A percentile compares a stretch with the other conserved stretches of the same genome.
Conservation (phyloP, 805 yeast species). For the Lachancea meyersii region DNA sequence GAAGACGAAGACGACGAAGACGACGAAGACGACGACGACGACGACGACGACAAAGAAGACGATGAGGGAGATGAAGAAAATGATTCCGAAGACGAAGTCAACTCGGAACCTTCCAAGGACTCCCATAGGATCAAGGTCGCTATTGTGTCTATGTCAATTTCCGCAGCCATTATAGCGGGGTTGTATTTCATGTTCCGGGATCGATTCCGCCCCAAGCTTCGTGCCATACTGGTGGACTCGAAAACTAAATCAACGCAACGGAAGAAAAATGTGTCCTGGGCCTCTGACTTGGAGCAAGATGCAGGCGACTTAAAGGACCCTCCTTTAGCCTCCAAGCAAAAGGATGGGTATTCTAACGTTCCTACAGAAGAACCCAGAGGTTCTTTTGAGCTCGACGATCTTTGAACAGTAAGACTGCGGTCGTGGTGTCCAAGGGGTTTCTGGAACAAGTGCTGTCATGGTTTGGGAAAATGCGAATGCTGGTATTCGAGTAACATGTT, state of each 20-base stretch:
- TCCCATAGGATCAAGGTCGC: conserved; percentile 3
- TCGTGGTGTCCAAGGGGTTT: no score
- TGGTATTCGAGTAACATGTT: no score
- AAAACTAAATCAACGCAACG: conserved; percentile 14
- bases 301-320: conserved; percentile 5
- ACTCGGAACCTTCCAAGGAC: conserved; percentile 1
- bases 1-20: conserved; percentile 44
- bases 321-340: conserved; percentile 10
- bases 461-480: no score
- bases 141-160: conserved; percentile 7
- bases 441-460: neutral
- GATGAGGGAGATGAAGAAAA: conserved; percentile 36
- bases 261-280: conserved; percentile 36
- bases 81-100: conserved; percentile 7
- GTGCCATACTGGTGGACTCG: conserved; percentile 20
- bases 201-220: conserved; percentile 14
- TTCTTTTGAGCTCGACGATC: conserved; percentile 23
- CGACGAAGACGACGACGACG: conserved; percentile 12
- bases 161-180: conserved; percentile 9
- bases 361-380: conserved; percentile 18
- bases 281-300: conserved; percentile 30
- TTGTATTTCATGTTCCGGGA: conserved; percentile 13
- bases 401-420: conserved; percentile 2
- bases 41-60: conserved; percentile 34
- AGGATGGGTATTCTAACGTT: conserved; percentile 18